phyloP scores from a whole-genome alignment of 1,284 basidiomycete genomes.

The Trichosporon coremiiforme region DNA sequence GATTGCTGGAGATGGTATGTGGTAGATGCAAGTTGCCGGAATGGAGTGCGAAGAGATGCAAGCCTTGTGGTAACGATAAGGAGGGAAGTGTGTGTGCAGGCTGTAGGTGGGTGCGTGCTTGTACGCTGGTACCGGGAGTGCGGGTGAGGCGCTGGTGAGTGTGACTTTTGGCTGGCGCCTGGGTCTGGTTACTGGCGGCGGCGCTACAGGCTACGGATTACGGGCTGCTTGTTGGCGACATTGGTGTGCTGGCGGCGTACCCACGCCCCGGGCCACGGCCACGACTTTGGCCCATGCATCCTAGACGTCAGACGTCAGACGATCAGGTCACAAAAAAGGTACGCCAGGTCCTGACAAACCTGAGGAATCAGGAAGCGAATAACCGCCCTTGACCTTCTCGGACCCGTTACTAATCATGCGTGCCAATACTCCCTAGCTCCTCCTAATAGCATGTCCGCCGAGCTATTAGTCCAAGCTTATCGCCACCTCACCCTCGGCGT shows the following conservation, averaged over 20 bases:
- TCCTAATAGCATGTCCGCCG: not conserved
- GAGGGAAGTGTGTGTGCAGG: not conserved
- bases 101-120: not conserved
- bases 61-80: not conserved
- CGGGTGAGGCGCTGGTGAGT: not conserved
- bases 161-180: not conserved
- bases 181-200: not conserved
- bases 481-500: not conserved
- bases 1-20: not conserved
- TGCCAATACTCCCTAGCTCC: not conserved
- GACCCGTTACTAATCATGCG: not conserved
- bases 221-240: not conserved
- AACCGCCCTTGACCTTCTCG: not conserved
- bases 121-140: not conserved
- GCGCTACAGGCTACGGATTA: not conserved
- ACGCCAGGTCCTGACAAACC: not conserved
- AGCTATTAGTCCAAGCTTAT: not conserved
- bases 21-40: not conserved
- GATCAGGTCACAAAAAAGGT: constrained; percentile 18
- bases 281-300: not conserved
- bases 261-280: not conserved
- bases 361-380: constrained; percentile 5
- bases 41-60: not conserved
- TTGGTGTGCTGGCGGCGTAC: not conserved
- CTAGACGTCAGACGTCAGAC: constrained; percentile 15